Percentiles rank a stretch among this genome's conserved stretches.
Evolutionary conservation across 2,329 filamentous ascomycete species (phyloP).

Genomic region (Colletotrichum sansevieriae): DNA sequence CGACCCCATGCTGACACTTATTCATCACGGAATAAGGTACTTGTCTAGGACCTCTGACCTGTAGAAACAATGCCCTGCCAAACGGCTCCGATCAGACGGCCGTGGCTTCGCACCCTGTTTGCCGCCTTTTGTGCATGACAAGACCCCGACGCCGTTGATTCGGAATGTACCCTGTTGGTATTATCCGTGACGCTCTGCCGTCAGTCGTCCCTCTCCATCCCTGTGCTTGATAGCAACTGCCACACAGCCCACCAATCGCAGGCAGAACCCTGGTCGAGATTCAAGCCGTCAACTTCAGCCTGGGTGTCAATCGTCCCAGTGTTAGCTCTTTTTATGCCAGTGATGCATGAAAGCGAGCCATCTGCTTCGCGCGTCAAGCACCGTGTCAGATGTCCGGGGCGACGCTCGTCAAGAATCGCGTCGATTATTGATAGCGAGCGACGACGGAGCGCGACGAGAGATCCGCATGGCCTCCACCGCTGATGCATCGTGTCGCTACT

Average conservation of each 20-base stretch:
- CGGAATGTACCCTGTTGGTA: conserved; percentile 12
- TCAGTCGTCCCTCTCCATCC: background rate
- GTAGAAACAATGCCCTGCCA: conserved; percentile 35
- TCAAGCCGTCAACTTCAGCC: background rate
- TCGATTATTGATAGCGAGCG: background rate
- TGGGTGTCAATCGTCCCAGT: conserved; percentile 20
- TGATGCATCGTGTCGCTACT: conserved; percentile 26
- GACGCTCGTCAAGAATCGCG: background rate
- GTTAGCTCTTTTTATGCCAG: conserved; percentile 13
- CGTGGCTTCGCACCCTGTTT: conserved; percentile 33
- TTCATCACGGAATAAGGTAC: conserved; percentile 11
- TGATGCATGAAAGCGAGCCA: conserved; percentile 10
- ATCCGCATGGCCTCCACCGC: conserved; percentile 20
- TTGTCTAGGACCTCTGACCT: background rate
- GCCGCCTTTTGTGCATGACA: conserved; percentile 28
- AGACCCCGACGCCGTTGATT: conserved; percentile 11
- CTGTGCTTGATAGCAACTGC: conserved; percentile 14
- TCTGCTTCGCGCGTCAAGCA: background rate
- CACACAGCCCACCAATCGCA: conserved; percentile 33
- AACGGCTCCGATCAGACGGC: conserved; percentile 24
- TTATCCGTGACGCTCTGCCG: background rate
- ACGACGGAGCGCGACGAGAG: background rate
- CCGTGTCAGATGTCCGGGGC: background rate
- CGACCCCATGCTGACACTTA: background rate
- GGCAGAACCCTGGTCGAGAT: background rate